Percentiles rank a stretch among this genome's conserved stretches.
phyloP scores from a whole-genome alignment of 1,284 basidiomycete genomes.

The Irpex lacteus region DNA sequence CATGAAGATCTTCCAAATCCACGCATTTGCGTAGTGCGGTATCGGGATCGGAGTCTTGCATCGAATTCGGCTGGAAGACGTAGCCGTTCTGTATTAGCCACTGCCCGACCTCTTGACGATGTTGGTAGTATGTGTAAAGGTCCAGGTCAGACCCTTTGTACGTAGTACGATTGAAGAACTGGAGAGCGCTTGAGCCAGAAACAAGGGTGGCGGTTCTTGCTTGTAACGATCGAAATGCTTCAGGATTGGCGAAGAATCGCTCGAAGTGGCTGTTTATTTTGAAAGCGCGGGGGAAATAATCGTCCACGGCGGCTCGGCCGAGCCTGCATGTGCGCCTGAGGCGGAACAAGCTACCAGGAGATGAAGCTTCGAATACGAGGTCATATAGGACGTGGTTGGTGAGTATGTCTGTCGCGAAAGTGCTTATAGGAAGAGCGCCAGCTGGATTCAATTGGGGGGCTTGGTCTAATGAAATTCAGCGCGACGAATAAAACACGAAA shows the following conservation, averaged over 20 bases:
- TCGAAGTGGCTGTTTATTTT: conserved; percentile 26
- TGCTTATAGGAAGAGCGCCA: background rate
- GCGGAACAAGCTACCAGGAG: conserved; percentile 21
- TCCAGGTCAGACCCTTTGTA: conserved; percentile 50
- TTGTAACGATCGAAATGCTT: conserved; percentile 43
- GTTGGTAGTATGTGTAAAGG: conserved; percentile 30
- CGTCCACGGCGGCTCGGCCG: conserved; percentile 14
- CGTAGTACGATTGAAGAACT: conserved; percentile 42
- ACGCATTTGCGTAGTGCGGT: background rate
- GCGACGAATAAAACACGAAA: no score
- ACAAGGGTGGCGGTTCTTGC: conserved; percentile 40
- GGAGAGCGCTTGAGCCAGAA: conserved; percentile 49
- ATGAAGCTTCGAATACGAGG: conserved; percentile 18
- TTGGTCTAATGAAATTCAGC: no score
- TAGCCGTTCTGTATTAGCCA: conserved; percentile 23
- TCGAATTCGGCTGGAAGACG: conserved; percentile 16
- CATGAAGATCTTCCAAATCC: conserved; percentile 11
- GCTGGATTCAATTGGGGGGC: background rate
- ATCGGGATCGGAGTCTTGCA: conserved; percentile 19
- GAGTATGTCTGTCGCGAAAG: conserved; percentile 21
- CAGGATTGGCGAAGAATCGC: conserved; percentile 27
- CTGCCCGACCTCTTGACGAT: conserved; percentile 17
- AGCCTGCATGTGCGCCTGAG: conserved; percentile 20
- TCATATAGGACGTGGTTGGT: conserved; percentile 30
- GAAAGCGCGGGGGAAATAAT: conserved; percentile 22